These are phyloP conservation scores for Wickerhamomyces strasburgensis DNA, from an alignment of 805 yeast species.

Conservation along the genomic window DNA sequence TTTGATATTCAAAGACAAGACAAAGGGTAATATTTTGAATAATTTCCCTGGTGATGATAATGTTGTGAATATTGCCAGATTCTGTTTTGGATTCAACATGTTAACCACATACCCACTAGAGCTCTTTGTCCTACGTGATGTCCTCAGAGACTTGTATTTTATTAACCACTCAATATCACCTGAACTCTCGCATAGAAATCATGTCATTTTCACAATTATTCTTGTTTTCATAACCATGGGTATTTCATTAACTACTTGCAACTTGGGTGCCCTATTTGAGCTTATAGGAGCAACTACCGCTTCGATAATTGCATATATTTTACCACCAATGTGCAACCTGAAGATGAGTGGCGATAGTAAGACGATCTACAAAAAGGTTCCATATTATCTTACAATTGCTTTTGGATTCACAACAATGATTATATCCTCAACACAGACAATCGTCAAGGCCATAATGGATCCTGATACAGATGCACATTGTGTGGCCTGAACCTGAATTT, in stretches of 20 bases:
- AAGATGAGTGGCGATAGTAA: conserved; percentile 50
- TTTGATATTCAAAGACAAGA: conserved; percentile 64
- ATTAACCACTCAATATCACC: conserved; percentile 32
- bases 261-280: conserved; percentile 84
- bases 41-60: conserved; percentile 75
- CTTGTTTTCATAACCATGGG: conserved; percentile 67
- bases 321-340: conserved; percentile 82
- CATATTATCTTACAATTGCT: conserved; percentile 53
- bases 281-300: conserved; percentile 92
- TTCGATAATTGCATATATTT: conserved; percentile 83
- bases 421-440: conserved; percentile 73
- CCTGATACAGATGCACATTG: conserved; percentile 18
- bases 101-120: conserved; percentile 88
- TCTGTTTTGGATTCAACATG: conserved; percentile 91
- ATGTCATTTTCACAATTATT: conserved; percentile 58
- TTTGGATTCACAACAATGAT: conserved; percentile 80
- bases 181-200: conserved; percentile 44
- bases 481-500: conserved; percentile 5
- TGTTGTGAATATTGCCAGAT: conserved; percentile 78
- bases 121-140: conserved; percentile 85
- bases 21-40: conserved; percentile 84
- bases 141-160: conserved; percentile 57
- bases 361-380: conserved; percentile 40
- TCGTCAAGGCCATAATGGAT: conserved; percentile 31
- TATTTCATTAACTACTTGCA: conserved; percentile 75